Evolutionary conservation across 2,329 filamentous ascomycete genomes (phyloP), one percentile per base, ranked within the genome.

Genomic region (Stagonosporopsis cucurbitacearum): DNA sequence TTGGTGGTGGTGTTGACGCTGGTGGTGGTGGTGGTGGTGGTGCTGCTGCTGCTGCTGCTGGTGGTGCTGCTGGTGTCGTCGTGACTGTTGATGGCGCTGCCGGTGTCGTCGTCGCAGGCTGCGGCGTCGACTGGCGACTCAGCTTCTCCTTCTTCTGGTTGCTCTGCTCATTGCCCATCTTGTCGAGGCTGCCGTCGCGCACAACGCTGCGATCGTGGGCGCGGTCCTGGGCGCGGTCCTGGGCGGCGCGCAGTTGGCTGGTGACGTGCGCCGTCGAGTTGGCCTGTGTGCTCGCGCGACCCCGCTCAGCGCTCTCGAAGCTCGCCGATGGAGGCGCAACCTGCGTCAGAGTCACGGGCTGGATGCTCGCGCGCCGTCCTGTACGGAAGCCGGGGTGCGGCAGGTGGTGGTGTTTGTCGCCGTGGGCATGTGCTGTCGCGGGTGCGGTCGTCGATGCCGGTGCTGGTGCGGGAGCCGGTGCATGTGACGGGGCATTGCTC

Each of bases 91-190:
- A 52, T n/a, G 23, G 39, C 37, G n/a, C 32, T 9, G 40, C 11
- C 47, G 50, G 54, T 37, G 54, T 37, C 26, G 26, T 30, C 7
- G 4, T 6, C 5, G 26, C 26, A 11, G 26, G 26, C 26, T 30
- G 26, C 26, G 26, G 26, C 26, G 26, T 30, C 26, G 26, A 30
- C 26, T 30, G 26, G 26, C 26, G 26, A 11, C 26, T 30, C 7
- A 11, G 26, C 5, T 11, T 6, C 7, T 30, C 26, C 26, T 30
- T 60, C 61, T 72, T 74, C 19, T 70, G 67, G 59, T 64, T 67
- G 60, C 72, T 75, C 63, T 76, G 71, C 61, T 77, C 75, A 63
- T 75, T 77, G 59, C 77, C 77, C 75, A 78, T 77, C 53, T 41
- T 50, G 47, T 58, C 53, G 40, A 8, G 8, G 39, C 58, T 71